Percentiles rank a stretch among this genome's conserved stretches.
Conservation (phyloP, 1,139 yeast genomes). For the Pichia sp. region DNA sequence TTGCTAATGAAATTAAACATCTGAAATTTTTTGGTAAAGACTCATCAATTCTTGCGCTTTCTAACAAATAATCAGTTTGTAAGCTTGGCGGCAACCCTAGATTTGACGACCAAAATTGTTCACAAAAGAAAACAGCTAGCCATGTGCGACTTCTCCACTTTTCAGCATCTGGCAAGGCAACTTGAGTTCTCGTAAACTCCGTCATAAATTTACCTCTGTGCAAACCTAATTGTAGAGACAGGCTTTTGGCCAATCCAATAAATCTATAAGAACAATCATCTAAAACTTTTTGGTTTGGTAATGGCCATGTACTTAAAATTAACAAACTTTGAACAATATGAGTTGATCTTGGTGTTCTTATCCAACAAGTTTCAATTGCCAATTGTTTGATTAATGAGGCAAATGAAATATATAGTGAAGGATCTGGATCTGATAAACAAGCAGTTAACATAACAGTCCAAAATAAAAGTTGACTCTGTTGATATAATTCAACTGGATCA, state of each 20-base stretch:
- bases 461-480: slow-evolving; percentile 76
- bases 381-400: slow-evolving; percentile 76
- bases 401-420: slow-evolving; percentile 67
- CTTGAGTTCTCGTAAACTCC: slow-evolving; percentile 88
- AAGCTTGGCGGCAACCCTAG: slow-evolving; percentile 84
- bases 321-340: slow-evolving; percentile 87
- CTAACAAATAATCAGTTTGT: slow-evolving; percentile 76
- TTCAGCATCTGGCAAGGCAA: slow-evolving; percentile 82
- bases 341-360: slow-evolving; percentile 86
- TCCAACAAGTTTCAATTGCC: slow-evolving; percentile 92
- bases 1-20: slow-evolving; percentile 64
- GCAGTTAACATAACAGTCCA: slow-evolving; percentile 92
- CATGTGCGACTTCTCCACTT: slow-evolving; percentile 93
- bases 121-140: slow-evolving; percentile 82
- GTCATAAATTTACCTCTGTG: slow-evolving; percentile 89
- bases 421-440: slow-evolving; percentile 80
- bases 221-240: slow-evolving; percentile 84
- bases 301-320: slow-evolving; percentile 82
- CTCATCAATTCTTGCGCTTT: slow-evolving; percentile 66
- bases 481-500: slow-evolving; percentile 70
- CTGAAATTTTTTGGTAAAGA: slow-evolving; percentile 66
- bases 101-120: slow-evolving; percentile 86
- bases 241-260: slow-evolving; percentile 76
- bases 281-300: slow-evolving; percentile 86
- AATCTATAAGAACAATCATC: slow-evolving; percentile 91